Percentiles rank a stretch among this genome's conserved stretches.
Evolutionary conservation across 331 rosid genomes (phyloP).

Genomic region (Cydonia oblonga): DNA sequence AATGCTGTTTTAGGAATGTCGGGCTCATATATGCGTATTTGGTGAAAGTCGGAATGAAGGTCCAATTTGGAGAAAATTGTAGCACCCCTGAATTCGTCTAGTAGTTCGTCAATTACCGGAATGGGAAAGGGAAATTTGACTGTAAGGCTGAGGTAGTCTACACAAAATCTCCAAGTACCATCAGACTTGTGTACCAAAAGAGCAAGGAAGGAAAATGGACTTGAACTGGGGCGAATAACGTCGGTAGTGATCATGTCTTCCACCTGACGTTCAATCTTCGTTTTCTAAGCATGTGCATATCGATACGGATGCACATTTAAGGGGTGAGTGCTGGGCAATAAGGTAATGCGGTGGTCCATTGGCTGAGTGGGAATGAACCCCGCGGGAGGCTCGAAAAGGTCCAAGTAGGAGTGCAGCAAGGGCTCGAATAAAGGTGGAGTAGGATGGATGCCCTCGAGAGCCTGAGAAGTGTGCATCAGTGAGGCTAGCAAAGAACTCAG

Average conservation of each 20-base stretch:
- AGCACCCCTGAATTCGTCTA: no score
- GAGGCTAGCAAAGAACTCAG: no score
- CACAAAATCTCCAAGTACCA: neutral
- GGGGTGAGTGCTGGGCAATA: neutral
- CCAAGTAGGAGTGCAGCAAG: accelerated
- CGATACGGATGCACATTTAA: neutral
- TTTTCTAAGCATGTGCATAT: no score
- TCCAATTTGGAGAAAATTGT: no score
- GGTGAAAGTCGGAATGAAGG: no score
- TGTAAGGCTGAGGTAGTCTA: neutral
- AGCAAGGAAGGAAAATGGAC: neutral
- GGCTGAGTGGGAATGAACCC: accelerated
- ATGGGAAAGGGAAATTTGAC: neutral
- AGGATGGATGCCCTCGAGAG: no score
- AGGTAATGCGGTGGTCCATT: neutral
- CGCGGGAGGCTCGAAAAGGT: neutral
- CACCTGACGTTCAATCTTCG: accelerated
- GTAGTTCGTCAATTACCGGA: no score
- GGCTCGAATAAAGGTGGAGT: no score
- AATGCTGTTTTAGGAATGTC: no score
- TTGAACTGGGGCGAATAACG: neutral
- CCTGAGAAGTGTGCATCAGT: no score
- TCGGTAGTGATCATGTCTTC: neutral
- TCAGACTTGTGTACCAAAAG: neutral
- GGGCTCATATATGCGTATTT: no score